Percentiles rank a stretch among this genome's conserved stretches.
phyloP scores from a whole-genome alignment of 2,329 filamentous ascomycete genomes.

The Aspergillaceae sp. region DNA sequence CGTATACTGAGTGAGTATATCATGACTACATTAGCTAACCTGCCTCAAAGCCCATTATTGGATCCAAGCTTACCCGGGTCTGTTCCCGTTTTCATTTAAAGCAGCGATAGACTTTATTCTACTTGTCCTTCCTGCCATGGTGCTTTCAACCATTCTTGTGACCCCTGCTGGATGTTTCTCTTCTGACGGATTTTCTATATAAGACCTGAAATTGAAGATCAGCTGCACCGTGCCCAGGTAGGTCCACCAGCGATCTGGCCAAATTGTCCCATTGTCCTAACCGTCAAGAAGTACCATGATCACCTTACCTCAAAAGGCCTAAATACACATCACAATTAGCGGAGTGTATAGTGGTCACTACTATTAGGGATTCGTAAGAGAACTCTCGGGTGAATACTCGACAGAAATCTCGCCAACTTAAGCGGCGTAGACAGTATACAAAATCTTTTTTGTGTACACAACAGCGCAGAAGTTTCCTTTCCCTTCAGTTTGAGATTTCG shows the following conservation, averaged over 20 bases:
- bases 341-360: neutral
- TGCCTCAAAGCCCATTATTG: neutral
- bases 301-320: neutral
- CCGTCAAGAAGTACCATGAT: neutral
- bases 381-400: no score
- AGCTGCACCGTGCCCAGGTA: neutral
- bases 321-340: neutral
- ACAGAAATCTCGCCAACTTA: no score
- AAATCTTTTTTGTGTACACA: no score
- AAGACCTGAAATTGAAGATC: neutral
- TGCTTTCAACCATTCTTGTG: neutral
- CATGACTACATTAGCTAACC: neutral
- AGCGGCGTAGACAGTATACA: no score
- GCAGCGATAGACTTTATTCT: neutral
- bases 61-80: neutral
- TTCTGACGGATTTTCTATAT: neutral
- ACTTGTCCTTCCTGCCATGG: neutral
- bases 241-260: neutral
- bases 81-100: neutral
- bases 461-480: no score
- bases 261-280: neutral
- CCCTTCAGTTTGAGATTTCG: no score
- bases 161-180: neutral
- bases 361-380: no score
- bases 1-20: neutral